Evolutionary conservation across 805 yeast species (phyloP), one percentile per base, ranked within the genome.

Genomic region (Schwanniomyces vanrijiae): DNA sequence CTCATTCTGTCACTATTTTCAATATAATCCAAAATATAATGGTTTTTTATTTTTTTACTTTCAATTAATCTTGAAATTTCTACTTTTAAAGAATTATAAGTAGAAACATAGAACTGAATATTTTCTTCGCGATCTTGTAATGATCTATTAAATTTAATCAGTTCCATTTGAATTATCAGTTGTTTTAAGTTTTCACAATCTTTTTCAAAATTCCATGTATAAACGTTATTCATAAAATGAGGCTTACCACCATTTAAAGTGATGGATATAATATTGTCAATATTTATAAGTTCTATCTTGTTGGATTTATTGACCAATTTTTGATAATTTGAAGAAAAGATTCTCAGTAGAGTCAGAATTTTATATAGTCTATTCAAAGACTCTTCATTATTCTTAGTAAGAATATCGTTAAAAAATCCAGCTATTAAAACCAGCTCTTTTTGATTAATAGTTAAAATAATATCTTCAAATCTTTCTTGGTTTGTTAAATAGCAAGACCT

Each of bases 1-100:
- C 91, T 71, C 79, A 81, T 84, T 52, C 92, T 67, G 54, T 84
- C 82, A 24, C 75, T 69, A 28, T 88, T 87, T 59, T 89, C 96
- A 43, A 84, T 81, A 25, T 78, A 76, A 58, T 88, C 95, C 8
- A 88, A 63, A 2, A 73, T 61, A 77, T 83, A 84, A 3, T 51
- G 45, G 1, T 54, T 53, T 16, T 53, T 48, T 1, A 49, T 50
- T 11, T 42, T 51, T 1, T 56, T 58, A 2, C 53, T 54, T 0
- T 55, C 51, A 8, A 68, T 47, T 22, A 77, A 55, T 42, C 81
- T 55, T 4, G 61, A 60, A 0, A 72, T 60, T 48, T 76, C 83
- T 3, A 68, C 48, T 44, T 76, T 80, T 44, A 82, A 55, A 7
- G 68, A 59, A 44, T 77, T 74, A 60, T 83, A 86, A 34, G 69